These are phyloP conservation scores for Mallotus repandus DNA, from an alignment of 441 rosid species.

Conservation along the genomic window DNA sequence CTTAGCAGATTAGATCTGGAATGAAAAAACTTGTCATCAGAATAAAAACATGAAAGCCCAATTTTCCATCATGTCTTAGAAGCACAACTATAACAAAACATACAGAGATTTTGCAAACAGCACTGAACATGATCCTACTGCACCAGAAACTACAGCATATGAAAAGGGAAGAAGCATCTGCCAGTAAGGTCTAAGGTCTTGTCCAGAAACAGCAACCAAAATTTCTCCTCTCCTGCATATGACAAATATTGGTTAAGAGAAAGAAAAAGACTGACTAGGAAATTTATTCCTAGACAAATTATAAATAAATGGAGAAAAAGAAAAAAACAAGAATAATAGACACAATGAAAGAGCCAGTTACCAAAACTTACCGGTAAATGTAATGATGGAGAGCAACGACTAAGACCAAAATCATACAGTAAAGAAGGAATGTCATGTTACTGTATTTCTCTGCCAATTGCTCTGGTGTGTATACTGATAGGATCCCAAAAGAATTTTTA, in stretches of 20 bases:
- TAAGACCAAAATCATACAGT: conserved; percentile 68
- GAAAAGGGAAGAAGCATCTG: conserved; percentile 89
- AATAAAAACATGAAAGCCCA: conserved; percentile 15
- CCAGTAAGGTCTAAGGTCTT: conserved; percentile 81
- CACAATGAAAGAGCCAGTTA: conserved; percentile 5
- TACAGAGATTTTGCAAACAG: conserved; percentile 97
- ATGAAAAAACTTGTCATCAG: conserved; percentile 20
- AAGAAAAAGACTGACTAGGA: conserved; percentile 4
- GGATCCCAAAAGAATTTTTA: not conserved
- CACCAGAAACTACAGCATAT: conserved; percentile 95
- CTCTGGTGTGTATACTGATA: conserved; percentile 91
- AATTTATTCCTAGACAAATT: conserved; percentile 1
- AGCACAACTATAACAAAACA: conserved; percentile 31
- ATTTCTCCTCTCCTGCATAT: conserved; percentile 83
- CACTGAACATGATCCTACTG: conserved; percentile 95
- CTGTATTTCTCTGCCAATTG: conserved; percentile 94
- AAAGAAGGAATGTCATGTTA: conserved; percentile 75
- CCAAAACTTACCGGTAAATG: conserved; percentile 61
- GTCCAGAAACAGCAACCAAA: conserved; percentile 61
- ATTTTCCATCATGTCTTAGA: conserved; percentile 5
- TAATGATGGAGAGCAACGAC: conserved; percentile 72
- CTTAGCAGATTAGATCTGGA: conserved; percentile 82
- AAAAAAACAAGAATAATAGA: not conserved
- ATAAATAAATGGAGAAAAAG: not conserved
- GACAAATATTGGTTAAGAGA: conserved; percentile 16